Evolutionary conservation across 208 protist species (phyloP).

Genomic region (Acanthamoeba royreba): DNA sequence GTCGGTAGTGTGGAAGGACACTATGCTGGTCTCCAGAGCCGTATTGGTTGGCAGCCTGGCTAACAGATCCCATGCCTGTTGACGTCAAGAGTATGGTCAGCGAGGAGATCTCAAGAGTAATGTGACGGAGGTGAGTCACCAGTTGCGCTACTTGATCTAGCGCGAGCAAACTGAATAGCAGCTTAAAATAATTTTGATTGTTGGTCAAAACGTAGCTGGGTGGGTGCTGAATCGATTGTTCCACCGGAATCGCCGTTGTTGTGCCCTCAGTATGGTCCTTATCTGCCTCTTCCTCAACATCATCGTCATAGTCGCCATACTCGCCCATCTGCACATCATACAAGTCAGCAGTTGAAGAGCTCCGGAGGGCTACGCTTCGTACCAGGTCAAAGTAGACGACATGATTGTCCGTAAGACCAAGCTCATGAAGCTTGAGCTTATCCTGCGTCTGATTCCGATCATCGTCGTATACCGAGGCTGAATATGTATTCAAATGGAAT

Average conservation of each 20-base stretch:
- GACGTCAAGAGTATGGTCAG: no score
- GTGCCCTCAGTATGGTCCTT: no score
- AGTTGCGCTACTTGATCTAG: neutral
- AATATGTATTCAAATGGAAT: neutral
- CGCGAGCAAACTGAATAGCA: neutral
- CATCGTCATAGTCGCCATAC: neutral
- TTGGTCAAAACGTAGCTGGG: slow-evolving; percentile 18
- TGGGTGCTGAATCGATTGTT: neutral
- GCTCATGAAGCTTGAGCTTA: neutral
- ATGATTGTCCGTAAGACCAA: neutral
- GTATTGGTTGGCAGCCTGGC: neutral
- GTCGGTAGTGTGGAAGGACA: neutral
- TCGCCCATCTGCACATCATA: neutral
- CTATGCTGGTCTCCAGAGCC: neutral
- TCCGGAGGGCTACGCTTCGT: neutral
- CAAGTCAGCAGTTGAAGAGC: no score
- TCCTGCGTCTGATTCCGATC: neutral
- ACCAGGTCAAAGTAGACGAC: neutral
- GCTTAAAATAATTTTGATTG: slow-evolving; percentile 4
- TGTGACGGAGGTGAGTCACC: neutral
- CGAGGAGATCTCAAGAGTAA: neutral
- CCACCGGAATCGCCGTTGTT: neutral
- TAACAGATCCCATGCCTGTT: slow-evolving; percentile 15
- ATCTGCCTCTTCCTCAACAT: neutral
- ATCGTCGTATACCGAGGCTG: neutral